Evolutionary conservation across 2,329 filamentous ascomycete genomes (phyloP), one percentile per base, ranked within the genome.

Genomic region (Rhynchosporium secalis): DNA sequence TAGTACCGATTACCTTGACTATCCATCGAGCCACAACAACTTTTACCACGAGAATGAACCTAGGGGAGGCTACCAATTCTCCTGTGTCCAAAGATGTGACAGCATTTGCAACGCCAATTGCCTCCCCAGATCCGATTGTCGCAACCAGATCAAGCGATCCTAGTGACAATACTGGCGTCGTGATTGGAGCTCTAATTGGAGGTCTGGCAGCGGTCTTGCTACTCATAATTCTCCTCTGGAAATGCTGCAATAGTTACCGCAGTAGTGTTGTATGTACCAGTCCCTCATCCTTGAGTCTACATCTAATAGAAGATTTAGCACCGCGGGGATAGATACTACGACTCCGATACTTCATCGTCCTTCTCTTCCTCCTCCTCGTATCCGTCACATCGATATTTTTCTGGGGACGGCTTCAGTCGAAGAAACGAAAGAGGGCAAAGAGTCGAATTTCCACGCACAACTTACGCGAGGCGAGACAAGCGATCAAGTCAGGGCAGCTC

Each of bases 141-240:
- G 10, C 28, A 33, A 7, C 40, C 46, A 43, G 56, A 54, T 58
- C 56, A 28, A 46, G 46, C 29, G 57, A 56, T 43, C 40, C 45
- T 10, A 52, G 58, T 8, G 60, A 61, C 10, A 62, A 48, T 26
- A 64, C 33, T 20, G 65, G 61, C 9, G 56, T 57, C 28, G 48
- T 64, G 26, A 51, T 59, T 15, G 63, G 59, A 15, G 65, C 66
- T 3, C 66, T 69, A 47, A 68, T 73, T 1, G 69, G 70, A 40
- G 60, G 66, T 47, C 62, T 73, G 31, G 57, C 76, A 41, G 73
- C 70, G 40, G 60, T 68, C 33, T 65, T 78, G n/a, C 51, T 73
- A 3, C 68, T 75, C 0, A 71, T 78, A 20, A 41, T 52, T 2
- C 12, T 61, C 12, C 15, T 56, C 3, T 61, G 59, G 59, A 61